Conservation (phyloP, 108 stramenopile genomes). For the Mediolabrus comicus region DNA sequence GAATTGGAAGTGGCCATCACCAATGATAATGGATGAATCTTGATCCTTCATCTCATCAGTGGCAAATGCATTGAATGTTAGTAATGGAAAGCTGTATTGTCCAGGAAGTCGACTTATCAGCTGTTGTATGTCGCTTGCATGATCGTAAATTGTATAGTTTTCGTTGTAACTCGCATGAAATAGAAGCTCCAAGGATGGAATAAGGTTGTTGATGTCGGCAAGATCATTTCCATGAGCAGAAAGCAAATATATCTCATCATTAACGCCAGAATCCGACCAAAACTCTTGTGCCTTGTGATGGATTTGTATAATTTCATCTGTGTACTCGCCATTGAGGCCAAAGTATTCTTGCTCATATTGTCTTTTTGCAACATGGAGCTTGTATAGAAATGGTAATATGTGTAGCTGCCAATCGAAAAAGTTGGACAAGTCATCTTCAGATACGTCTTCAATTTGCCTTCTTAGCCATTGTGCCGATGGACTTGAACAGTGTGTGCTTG, state of each 20-base stretch:
- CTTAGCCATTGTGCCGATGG: conserved; percentile 28
- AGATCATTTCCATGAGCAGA: conserved; percentile 35
- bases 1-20: conserved; percentile 40
- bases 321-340: conserved; percentile 37
- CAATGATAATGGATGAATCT: conserved; percentile 33
- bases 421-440: conserved; percentile 22
- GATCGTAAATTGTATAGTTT: conserved; percentile 30
- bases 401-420: conserved; percentile 30
- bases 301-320: conserved; percentile 21
- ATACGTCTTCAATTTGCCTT: conserved; percentile 1
- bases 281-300: conserved; percentile 26
- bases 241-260: conserved; percentile 19
- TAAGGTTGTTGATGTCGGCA: conserved; percentile 35
- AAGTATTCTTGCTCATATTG: conserved; percentile 30
- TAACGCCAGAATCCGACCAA: conserved; percentile 27
- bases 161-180: conserved; percentile 19
- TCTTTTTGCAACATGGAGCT: conserved; percentile 15
- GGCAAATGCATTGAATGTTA: conserved; percentile 50
- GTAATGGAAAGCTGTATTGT: conserved; percentile 28
- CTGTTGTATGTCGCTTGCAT: conserved; percentile 37
- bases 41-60: conserved; percentile 26
- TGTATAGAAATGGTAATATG: conserved; percentile 33
- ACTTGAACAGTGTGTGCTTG: conserved; percentile 11
- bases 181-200: conserved; percentile 31
- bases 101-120: conserved; percentile 29